A percentile compares a stretch with the other conserved stretches of the same genome.
Evolutionary conservation across 2,329 filamentous ascomycete species (phyloP).

Genomic region (Penicillium palitans): DNA sequence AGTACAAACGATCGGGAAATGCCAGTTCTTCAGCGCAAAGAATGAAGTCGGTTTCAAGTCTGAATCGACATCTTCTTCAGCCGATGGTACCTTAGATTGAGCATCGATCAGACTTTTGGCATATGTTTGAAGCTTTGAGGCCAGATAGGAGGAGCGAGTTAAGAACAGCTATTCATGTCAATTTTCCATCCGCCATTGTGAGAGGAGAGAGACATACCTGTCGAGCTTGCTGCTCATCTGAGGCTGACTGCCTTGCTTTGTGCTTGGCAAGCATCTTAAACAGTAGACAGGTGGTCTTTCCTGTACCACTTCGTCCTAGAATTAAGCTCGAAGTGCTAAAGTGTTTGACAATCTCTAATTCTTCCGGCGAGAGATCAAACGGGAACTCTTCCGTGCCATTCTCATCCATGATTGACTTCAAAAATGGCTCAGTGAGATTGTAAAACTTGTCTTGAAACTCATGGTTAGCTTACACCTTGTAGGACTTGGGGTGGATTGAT

Average conservation of each 20-base stretch:
- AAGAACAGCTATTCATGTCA: constrained; percentile 27
- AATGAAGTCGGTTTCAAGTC: constrained; percentile 16
- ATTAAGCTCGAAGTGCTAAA: constrained; percentile 29
- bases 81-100: constrained; percentile 1
- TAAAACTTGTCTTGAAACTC: constrained; percentile 30
- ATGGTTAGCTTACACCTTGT: background rate
- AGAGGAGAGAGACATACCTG: constrained; percentile 17
- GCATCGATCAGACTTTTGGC: constrained; percentile 28
- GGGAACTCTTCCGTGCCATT: constrained; percentile 30
- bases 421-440: constrained; percentile 29
- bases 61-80: background rate
- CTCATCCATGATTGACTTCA: constrained; percentile 20
- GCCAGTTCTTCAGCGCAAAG: constrained; percentile 19
- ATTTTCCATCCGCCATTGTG: background rate
- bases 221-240: constrained; percentile 12
- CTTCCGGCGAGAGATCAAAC: constrained; percentile 34
- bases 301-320: constrained; percentile 35
- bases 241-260: constrained; percentile 12
- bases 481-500: too few species aligned
- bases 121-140: constrained; percentile 29
- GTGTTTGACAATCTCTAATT: constrained; percentile 29
- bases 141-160: constrained; percentile 31
- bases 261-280: constrained; percentile 33
- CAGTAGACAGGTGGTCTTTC: constrained; percentile 35
- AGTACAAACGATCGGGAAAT: constrained; percentile 35